Conservation (phyloP, 2,329 filamentous ascomycete genomes). For the Fusarium irregulare region DNA sequence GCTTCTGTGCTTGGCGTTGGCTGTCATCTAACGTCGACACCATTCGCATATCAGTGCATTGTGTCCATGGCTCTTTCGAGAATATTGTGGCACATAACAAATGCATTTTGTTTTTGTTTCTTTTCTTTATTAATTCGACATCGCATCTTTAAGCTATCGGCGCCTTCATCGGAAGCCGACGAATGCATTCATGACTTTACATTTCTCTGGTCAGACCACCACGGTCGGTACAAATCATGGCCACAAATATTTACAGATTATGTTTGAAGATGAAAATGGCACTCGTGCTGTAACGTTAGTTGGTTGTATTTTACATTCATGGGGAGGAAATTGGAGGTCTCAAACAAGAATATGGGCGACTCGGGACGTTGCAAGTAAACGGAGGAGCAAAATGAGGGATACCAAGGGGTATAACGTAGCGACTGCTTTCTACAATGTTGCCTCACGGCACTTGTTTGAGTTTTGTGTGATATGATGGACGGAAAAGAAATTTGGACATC, state of each 20-base stretch:
- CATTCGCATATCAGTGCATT: constrained; percentile 30
- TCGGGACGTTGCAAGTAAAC: constrained; percentile 22
- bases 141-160: constrained; percentile 6
- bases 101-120: constrained; percentile 6
- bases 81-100: constrained; percentile 8
- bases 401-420: constrained; percentile 32
- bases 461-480: constrained; percentile 34
- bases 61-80: not conserved
- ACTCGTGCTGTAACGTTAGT: constrained; percentile 3
- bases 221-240: constrained; percentile 17
- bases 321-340: not conserved
- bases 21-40: constrained; percentile 37
- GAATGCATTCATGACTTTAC: constrained; percentile 24
- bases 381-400: constrained; percentile 33
- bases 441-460: constrained; percentile 59
- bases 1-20: constrained; percentile 53
- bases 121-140: constrained; percentile 7
- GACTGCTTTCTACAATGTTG: constrained; percentile 56
- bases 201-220: constrained; percentile 29
- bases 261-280: constrained; percentile 36
- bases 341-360: constrained; percentile 15
- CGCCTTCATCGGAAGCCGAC: constrained; percentile 7
- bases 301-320: constrained; percentile 21
- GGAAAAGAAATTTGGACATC: constrained; percentile 2
- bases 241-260: constrained; percentile 37